phyloP scores from a whole-genome alignment of 345 rosid genomes.

The Dipteronia sinensis region DNA sequence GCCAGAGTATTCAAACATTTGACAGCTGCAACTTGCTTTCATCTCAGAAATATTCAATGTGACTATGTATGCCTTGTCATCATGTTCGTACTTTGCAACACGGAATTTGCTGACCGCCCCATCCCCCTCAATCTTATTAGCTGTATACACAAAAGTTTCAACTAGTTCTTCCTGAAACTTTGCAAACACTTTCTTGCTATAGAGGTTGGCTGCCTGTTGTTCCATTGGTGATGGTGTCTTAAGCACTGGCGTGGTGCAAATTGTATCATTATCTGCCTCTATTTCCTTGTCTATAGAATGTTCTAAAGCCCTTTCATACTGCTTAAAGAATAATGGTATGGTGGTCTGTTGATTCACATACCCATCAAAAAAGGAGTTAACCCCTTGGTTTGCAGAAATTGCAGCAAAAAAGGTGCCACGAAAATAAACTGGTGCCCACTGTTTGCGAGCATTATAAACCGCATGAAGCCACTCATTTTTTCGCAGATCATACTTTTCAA shows the following conservation, averaged over 20 bases:
- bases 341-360: conserved; percentile 65
- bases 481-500: conserved; percentile 52
- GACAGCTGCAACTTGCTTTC: conserved; percentile 65
- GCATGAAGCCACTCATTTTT: conserved; percentile 69
- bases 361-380: conserved; percentile 61
- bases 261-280: conserved; percentile 68
- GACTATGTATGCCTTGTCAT: conserved; percentile 58
- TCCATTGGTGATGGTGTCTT: conserved; percentile 80
- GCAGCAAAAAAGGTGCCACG: conserved; percentile 65
- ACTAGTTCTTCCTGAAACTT: conserved; percentile 77
- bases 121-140: conserved; percentile 60
- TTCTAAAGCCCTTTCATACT: conserved; percentile 64
- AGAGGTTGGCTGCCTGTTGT: conserved; percentile 66
- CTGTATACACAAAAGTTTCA: conserved; percentile 67
- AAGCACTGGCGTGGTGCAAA: conserved; percentile 47
- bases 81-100: conserved; percentile 64
- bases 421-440: conserved; percentile 79
- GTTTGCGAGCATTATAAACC: conserved; percentile 58
- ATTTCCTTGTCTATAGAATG: conserved; percentile 58
- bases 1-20: conserved; percentile 71
- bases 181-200: conserved; percentile 56
- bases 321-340: conserved; percentile 56
- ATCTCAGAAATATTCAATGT: conserved; percentile 44
- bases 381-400: conserved; percentile 57
- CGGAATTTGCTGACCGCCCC: conserved; percentile 45